Evolutionary conservation across 2,329 filamentous ascomycete species (phyloP), one percentile per base, ranked within the genome.

Genomic region (Colletotrichum cordylinicola): DNA sequence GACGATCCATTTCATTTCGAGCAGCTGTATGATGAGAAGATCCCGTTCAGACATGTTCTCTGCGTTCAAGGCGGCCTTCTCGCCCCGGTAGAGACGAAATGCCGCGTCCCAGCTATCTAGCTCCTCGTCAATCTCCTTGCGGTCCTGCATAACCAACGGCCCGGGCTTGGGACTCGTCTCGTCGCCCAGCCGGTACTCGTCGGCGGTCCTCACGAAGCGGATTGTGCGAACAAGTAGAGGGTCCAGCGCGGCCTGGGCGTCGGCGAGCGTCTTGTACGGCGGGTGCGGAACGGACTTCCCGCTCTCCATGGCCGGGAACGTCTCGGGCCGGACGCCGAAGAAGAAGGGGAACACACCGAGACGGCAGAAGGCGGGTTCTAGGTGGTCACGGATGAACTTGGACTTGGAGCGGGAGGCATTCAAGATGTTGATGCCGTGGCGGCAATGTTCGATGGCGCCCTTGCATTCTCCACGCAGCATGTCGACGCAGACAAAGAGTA

Each of bases 401-500:
- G 78, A 76, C 12, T 72, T 65, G 35, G 78, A 74, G n/a, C 37
- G 69, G 4, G 56, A 67, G 0, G 77, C 78, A 67, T 83, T 83
- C 8, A 86, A 80, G 2, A 88, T 81, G 18, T 77, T 77, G 18
- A 86, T 80, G 12, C 86, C 86, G 70, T 87, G 85, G 1, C 80
- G 80, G 6, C 82, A 83, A 70, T 88, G 86, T 10, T 80, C 79
- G 6, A 84, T 80, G 1, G 85, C 86, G 5, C 81, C 80, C 8
- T 81, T 77, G 21, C 78, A 79, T 78, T 87, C 82, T 10, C 82
- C 85, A 1, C 83, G 82, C 2, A 88, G 79, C 71, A 86, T 83
- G 76, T 88, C 86, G 69, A 88, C 84, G 75, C 86, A 88, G 43
- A 86, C 81, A 72, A 88, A 88, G 18, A 88, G 78, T 3, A 87